Evolutionary conservation across 352 stramenopile species (phyloP).

Genomic region (Plasmopara halstedii): DNA sequence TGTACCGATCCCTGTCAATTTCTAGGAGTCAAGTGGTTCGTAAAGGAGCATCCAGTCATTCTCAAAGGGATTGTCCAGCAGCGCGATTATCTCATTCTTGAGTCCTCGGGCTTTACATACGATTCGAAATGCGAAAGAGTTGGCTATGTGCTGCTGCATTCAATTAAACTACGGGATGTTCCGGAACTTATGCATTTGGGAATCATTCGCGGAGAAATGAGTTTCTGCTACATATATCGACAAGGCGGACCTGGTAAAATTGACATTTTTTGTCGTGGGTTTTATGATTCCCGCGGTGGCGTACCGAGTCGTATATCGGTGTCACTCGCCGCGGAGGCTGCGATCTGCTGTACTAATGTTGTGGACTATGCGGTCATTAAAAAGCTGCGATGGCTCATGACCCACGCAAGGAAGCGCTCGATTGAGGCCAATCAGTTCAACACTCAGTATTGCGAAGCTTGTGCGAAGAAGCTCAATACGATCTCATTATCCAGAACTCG

Average conservation of each 20-base stretch:
- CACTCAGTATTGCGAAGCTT: constrained; percentile 19
- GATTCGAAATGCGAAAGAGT: constrained; percentile 21
- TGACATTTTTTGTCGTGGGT: constrained; percentile 43
- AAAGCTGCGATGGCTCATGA: constrained; percentile 54
- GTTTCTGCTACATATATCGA: constrained; percentile 44
- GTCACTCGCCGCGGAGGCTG: constrained; percentile 31
- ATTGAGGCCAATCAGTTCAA: background rate
- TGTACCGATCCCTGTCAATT: constrained; percentile 37
- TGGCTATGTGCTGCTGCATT: constrained; percentile 31
- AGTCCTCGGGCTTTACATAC: constrained; percentile 25
- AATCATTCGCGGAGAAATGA: constrained; percentile 36
- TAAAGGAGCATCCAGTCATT: constrained; percentile 26
- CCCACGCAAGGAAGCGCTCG: constrained; percentile 9
- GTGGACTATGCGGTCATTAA: constrained; percentile 50
- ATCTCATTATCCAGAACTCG: constrained; percentile 6
- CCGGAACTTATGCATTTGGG: constrained; percentile 34
- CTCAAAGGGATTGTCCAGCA: constrained; percentile 24
- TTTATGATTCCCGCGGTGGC: constrained; percentile 38
- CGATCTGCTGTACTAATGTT: constrained; percentile 30
- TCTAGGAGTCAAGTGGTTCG: constrained; percentile 44
- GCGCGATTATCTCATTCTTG: constrained; percentile 36
- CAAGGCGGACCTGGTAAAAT: constrained; percentile 17
- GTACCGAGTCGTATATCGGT: constrained; percentile 37
- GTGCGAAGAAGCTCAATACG: constrained; percentile 13
- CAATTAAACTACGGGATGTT: constrained; percentile 24